A percentile compares a stretch with the other conserved stretches of the same genome.
phyloP scores from a whole-genome alignment of 1,284 basidiomycete genomes.

The Sanghuangporus baumii region DNA sequence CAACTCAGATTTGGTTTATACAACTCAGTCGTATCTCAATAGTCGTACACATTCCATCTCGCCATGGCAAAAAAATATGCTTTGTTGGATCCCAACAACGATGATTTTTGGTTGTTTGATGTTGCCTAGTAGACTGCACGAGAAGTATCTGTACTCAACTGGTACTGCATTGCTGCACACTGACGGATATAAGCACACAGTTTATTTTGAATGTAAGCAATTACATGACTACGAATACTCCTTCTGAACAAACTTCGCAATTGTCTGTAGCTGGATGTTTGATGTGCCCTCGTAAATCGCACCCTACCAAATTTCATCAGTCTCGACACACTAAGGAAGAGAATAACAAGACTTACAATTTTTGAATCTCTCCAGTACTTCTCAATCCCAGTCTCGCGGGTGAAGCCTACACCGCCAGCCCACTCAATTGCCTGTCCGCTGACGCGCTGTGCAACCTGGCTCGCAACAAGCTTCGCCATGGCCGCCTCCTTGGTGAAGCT shows the following conservation, averaged over 20 bases:
- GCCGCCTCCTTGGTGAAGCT: slow-evolving; percentile 91
- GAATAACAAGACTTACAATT: slow-evolving; percentile 57
- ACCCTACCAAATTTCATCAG: slow-evolving; percentile 41
- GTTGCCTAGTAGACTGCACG: too few relatives aligned
- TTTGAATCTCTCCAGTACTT: slow-evolving; percentile 95
- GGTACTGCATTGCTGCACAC: too few relatives aligned
- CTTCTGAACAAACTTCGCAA: slow-evolving; percentile 88
- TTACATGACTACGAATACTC: slow-evolving; percentile 47
- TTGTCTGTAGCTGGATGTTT: slow-evolving; percentile 96
- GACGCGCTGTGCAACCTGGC: slow-evolving; percentile 85
- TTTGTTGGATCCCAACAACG: too few relatives aligned
- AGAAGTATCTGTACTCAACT: not conserved
- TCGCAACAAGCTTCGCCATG: slow-evolving; percentile 93
- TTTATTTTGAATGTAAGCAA: not conserved
- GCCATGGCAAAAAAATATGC: too few relatives aligned
- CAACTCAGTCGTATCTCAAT: too few relatives aligned
- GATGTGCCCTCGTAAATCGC: slow-evolving; percentile 95
- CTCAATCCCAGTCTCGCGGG: slow-evolving; percentile 90
- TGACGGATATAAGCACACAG: not conserved
- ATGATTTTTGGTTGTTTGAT: too few relatives aligned
- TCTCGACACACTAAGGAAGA: not conserved
- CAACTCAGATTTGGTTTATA: too few relatives aligned
- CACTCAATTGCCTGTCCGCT: slow-evolving; percentile 92
- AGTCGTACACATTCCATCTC: too few relatives aligned
- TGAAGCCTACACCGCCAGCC: slow-evolving; percentile 95